A percentile compares a stretch with the other conserved stretches of the same genome.
phyloP scores from a whole-genome alignment of 495 filamentous ascomycete genomes.

The Neurospora sp. region DNA sequence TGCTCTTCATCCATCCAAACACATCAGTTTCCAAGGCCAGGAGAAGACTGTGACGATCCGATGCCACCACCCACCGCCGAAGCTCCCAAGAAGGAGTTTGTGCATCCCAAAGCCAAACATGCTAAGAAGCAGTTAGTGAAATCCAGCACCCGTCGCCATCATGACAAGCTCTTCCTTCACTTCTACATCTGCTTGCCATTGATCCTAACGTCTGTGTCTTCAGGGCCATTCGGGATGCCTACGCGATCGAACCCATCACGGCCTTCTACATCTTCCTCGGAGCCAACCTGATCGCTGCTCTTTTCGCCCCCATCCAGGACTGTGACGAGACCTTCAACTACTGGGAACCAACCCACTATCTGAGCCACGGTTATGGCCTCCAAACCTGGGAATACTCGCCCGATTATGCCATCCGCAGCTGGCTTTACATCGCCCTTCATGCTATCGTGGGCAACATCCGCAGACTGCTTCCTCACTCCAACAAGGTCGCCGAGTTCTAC shows the following conservation, averaged over 20 bases:
- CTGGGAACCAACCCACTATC: conserved; percentile 96
- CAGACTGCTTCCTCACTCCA: conserved; percentile 49
- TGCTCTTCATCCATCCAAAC: background rate
- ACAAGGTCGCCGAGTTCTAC: conserved; percentile 71
- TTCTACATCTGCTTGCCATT: background rate
- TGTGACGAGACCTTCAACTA: conserved; percentile 99
- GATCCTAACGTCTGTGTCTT: conserved; percentile 7
- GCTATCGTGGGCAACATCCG: conserved; percentile 57
- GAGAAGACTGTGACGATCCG: background rate
- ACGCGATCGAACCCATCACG: conserved; percentile 58
- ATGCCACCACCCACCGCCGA: conserved; percentile 27
- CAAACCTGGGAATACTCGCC: conserved; percentile 99
- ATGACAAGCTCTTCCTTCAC: background rate
- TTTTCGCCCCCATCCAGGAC: conserved; percentile 87
- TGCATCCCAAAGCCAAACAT: conserved; percentile 36
- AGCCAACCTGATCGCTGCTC: conserved; percentile 66
- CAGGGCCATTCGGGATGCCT: conserved; percentile 44
- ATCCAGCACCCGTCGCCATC: background rate
- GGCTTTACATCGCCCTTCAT: conserved; percentile 86
- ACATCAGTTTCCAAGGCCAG: background rate
- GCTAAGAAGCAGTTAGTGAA: conserved; percentile 34
- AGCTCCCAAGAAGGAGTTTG: conserved; percentile 21
- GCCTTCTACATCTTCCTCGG: conserved; percentile 69
- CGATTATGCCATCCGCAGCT: conserved; percentile 89
- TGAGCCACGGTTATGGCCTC: conserved; percentile 83